Evolutionary conservation across 139 green algal genomes (phyloP), one percentile per base, ranked within the genome.

Genomic region (Gonium pectorale): DNA sequence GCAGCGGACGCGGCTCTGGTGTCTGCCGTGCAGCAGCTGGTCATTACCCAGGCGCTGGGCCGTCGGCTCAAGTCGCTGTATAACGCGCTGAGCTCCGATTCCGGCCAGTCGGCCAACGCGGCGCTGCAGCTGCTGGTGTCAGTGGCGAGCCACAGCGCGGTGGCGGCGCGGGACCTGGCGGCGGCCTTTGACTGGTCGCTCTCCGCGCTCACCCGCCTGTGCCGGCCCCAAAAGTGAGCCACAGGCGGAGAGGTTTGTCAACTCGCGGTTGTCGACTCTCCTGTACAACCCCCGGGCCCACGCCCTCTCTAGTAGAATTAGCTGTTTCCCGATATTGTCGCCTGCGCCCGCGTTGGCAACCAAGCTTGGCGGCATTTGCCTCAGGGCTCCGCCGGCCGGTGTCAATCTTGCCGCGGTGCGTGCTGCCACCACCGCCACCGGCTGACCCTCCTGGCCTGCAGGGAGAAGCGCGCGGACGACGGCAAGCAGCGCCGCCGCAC

Each of bases 121-220:
- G 82, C 88, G 0, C 83, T 96, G 17, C 40, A 85, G 13, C 79
- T 96, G 44, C 87, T 96, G n/a, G 59, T 67, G 21, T 82, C 87
- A 15, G 35, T 94, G 4, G 91, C 89, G 3, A 40, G 22, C 0
- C 62, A 71, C 40, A 72, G 67, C 27, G 54, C 74, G 22, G 62
- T 21, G 4, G 46, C 79, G 17, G 81, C 83, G 8, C 51, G 85
- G 1, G 88, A 94, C 43, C 59, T 95, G 3, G 69, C 79, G 21
- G 67, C 86, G 7, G 66, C 86, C 13, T 94, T 95, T 64, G 92
- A 95, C 85, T 93, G 89, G 64, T 86, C 74, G n/a, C 62, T 93
- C 3, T 79, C 89, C 9, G 91, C 89, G 17, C 90, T 95, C 33
- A 75, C 85, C 5, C 67, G 72, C 22, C 60, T 95, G 0, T 85